A percentile compares a stretch with the other conserved stretches of the same genome.
phyloP scores from a whole-genome alignment of 352 stramenopile species.

The Phytophthora brassicae region DNA sequence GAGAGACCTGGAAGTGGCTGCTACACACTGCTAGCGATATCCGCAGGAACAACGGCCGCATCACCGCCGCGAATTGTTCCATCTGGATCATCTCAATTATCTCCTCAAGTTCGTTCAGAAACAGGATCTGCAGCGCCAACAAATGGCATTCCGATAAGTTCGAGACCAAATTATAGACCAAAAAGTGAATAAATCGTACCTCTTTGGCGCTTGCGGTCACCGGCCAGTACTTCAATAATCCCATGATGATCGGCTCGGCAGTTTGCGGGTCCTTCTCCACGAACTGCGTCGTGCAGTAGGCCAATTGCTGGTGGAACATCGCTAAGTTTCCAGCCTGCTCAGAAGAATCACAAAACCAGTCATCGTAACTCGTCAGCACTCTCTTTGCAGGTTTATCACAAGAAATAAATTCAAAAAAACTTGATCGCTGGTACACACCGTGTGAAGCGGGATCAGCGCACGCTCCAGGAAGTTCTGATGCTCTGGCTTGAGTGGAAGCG shows the following conservation, averaged over 20 bases:
- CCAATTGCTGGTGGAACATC: slow-evolving; percentile 98
- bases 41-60: slow-evolving; percentile 75
- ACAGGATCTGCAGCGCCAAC: slow-evolving; percentile 80
- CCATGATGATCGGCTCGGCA: slow-evolving; percentile 92
- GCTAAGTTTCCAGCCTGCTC: slow-evolving; percentile 85
- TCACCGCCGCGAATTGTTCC: slow-evolving; percentile 74
- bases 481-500: slow-evolving; percentile 97
- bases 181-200: slow-evolving; percentile 18
- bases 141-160: no score
- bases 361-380: slow-evolving; percentile 2
- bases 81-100: slow-evolving; percentile 95
- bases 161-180: no score
- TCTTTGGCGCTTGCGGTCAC: slow-evolving; percentile 92
- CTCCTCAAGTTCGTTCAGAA: slow-evolving; percentile 98
- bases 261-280: slow-evolving; percentile 98
- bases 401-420: no score
- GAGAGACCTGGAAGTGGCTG: slow-evolving; percentile 96
- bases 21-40: slow-evolving; percentile 89
- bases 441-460: slow-evolving; percentile 97
- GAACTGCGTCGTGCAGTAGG: slow-evolving; percentile 99
- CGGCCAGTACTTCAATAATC: slow-evolving; percentile 95
- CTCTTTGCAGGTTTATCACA: no score
- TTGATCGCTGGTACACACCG: slow-evolving; percentile 78
- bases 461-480: slow-evolving; percentile 95
- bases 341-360: background rate